phyloP scores from a whole-genome alignment of 352 stramenopile species.

The Phytophthora aleatoria region DNA sequence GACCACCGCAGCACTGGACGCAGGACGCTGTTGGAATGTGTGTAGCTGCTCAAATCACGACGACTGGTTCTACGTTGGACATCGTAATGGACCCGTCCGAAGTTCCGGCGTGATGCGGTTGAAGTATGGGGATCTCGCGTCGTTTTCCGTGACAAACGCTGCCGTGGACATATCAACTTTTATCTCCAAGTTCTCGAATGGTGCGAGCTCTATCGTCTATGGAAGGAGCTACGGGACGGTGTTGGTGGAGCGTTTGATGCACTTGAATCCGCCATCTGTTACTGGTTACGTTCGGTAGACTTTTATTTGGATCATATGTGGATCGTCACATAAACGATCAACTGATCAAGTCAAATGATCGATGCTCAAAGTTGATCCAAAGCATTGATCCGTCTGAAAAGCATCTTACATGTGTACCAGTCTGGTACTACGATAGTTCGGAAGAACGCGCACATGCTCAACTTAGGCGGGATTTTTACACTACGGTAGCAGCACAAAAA shows the following conservation, averaged over 20 bases:
- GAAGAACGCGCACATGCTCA: too few species aligned
- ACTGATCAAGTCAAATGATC: too few species aligned
- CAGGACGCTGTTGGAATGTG: slow-evolving; percentile 28
- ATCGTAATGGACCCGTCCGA: slow-evolving; percentile 25
- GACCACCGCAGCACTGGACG: slow-evolving; percentile 37
- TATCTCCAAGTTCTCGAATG: slow-evolving; percentile 36
- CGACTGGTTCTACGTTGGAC: slow-evolving; percentile 35
- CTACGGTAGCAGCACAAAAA: too few species aligned
- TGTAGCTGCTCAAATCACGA: slow-evolving; percentile 39
- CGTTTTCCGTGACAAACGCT: slow-evolving; percentile 53
- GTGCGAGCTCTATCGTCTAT: slow-evolving; percentile 40
- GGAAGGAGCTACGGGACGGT: slow-evolving; percentile 56
- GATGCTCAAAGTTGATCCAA: too few species aligned
- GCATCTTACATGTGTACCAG: too few species aligned
- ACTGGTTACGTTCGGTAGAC: slow-evolving; percentile 54
- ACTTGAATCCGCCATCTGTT: slow-evolving; percentile 42
- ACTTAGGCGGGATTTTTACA: too few species aligned
- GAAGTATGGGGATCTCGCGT: slow-evolving; percentile 45
- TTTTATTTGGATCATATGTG: too few species aligned
- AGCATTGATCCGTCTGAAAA: too few species aligned
- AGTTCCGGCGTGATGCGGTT: slow-evolving; percentile 41
- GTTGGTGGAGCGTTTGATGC: slow-evolving; percentile 53
- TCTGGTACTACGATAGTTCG: too few species aligned
- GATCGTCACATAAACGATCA: too few species aligned
- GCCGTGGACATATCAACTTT: slow-evolving; percentile 39